Percentiles rank a stretch among this genome's conserved stretches.
Evolutionary conservation across 1,284 basidiomycete genomes (phyloP).

Genomic region (Cystobasidium sp.): DNA sequence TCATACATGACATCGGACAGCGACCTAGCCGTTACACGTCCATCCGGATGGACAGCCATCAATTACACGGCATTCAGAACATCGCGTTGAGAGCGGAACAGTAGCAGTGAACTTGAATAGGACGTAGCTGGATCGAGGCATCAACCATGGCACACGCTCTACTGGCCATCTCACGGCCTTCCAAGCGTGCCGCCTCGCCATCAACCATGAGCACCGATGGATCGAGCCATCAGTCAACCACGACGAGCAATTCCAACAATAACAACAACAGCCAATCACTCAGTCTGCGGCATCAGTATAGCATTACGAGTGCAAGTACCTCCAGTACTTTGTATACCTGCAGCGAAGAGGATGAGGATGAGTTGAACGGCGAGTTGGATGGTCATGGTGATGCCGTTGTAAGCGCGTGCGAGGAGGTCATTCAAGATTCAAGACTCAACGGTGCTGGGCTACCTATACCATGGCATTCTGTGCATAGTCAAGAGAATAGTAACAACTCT

Average conservation of each 20-base stretch:
- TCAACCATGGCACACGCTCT: slow-evolving; percentile 13
- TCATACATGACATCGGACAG: too few relatives aligned
- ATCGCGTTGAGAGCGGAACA: background rate
- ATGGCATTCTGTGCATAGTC: slow-evolving; percentile 3
- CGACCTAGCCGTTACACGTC: too few relatives aligned
- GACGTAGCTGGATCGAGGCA: background rate
- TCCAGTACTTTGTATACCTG: slow-evolving; percentile 38
- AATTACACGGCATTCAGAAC: too few relatives aligned
- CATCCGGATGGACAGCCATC: too few relatives aligned
- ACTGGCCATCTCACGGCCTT: background rate
- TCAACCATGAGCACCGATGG: slow-evolving; percentile 1
- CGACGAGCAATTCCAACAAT: background rate
- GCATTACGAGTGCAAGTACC: slow-evolving; percentile 20
- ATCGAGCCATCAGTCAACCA: slow-evolving; percentile 1
- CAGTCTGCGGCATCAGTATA: slow-evolving; percentile 28
- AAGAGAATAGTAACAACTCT: background rate
- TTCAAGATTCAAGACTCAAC: slow-evolving; percentile 21
- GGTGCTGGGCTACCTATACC: slow-evolving; percentile 15
- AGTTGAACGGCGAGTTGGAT: background rate
- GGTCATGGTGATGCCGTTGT: background rate
- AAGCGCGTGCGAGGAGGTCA: slow-evolving; percentile 26
- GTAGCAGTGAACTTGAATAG: background rate
- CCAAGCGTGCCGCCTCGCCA: background rate
- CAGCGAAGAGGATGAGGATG: slow-evolving; percentile 28
- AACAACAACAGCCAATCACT: background rate